Percentiles rank a stretch among this genome's conserved stretches.
Conservation (phyloP, 495 filamentous ascomycete species). For the Talaromyces stipitatus region DNA sequence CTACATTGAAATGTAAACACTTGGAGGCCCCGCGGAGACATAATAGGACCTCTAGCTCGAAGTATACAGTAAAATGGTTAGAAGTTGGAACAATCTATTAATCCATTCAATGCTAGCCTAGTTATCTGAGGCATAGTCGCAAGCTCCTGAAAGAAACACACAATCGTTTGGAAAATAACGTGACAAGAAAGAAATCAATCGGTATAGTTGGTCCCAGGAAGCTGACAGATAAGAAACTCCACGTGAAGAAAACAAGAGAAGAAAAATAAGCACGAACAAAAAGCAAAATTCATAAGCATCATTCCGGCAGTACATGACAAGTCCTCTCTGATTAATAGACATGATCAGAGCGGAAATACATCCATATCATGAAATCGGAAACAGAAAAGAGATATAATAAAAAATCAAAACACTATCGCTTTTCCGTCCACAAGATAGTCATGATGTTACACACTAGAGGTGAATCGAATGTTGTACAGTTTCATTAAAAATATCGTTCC, state of each 20-base stretch:
- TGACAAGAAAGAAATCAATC: not conserved
- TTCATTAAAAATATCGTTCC: conserved; percentile 2
- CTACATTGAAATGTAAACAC: not conserved
- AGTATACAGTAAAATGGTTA: not conserved
- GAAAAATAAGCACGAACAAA: not conserved
- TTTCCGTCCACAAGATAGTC: not conserved
- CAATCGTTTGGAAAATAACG: not conserved
- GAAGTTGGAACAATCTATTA: not conserved
- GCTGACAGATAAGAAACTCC: not conserved
- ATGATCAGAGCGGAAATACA: not conserved
- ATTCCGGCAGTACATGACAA: not conserved
- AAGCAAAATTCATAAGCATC: not conserved
- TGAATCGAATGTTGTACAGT: conserved; percentile 9
- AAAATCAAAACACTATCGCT: not conserved
- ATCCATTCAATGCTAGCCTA: conserved; percentile 2
- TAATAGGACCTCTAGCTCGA: no score
- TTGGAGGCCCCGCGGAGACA: no score
- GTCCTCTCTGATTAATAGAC: no score
- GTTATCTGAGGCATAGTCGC: not conserved
- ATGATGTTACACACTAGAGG: not conserved
- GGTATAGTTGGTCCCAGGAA: not conserved
- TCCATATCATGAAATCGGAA: not conserved
- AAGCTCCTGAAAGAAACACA: not conserved
- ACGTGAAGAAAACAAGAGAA: not conserved
- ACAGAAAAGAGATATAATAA: not conserved